Conservation (phyloP, 495 filamentous ascomycete species). For the Daldinia grandis region DNA sequence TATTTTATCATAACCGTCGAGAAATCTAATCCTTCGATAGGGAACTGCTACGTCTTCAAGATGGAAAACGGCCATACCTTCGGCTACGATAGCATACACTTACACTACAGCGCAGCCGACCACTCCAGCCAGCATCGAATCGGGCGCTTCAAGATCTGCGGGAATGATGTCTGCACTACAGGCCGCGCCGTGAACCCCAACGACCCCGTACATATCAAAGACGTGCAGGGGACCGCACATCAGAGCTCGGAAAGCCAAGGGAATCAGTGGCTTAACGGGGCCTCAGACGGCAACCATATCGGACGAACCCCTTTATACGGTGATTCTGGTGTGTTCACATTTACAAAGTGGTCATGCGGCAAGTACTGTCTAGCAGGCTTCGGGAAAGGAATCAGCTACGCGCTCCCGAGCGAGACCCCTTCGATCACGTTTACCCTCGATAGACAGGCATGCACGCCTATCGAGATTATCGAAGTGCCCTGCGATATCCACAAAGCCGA, state of each 20-base stretch:
- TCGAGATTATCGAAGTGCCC: constrained; percentile 23
- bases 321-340: constrained; percentile 19
- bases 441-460: constrained; percentile 17
- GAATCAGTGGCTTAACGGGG: constrained; percentile 20
- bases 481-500: constrained; percentile 16
- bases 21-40: constrained; percentile 3
- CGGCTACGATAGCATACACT: constrained; percentile 20
- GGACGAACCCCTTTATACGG: constrained; percentile 9
- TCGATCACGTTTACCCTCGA: constrained; percentile 14
- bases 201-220: constrained; percentile 15
- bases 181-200: constrained; percentile 18
- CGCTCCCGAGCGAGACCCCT: constrained; percentile 15
- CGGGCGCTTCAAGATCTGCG: constrained; percentile 25
- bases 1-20: background rate
- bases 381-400: constrained; percentile 15
- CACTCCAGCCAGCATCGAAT: constrained; percentile 18
- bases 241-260: constrained; percentile 20
- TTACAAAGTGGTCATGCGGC: constrained; percentile 24
- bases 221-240: constrained; percentile 12
- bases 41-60: constrained; percentile 16
- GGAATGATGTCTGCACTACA: constrained; percentile 14
- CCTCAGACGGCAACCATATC: constrained; percentile 17
- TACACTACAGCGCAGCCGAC: constrained; percentile 23
- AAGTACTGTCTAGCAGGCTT: constrained; percentile 23
- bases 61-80: constrained; percentile 25